These are phyloP conservation scores for Cardamine resedifolia DNA, from an alignment of 345 rosid genomes.

Conservation along the genomic window DNA sequence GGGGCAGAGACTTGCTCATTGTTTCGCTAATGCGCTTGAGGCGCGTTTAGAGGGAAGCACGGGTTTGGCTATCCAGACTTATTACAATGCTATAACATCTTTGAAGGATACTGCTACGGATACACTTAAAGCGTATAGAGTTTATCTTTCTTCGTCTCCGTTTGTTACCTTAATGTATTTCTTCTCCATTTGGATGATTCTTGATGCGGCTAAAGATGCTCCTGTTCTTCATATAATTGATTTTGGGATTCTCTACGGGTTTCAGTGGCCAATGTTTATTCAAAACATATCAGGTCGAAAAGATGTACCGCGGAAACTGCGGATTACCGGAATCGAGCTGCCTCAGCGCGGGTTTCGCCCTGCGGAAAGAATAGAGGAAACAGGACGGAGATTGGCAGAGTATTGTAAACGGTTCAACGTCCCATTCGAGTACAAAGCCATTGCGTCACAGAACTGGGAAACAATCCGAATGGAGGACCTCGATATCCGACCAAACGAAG, in stretches of 20 bases:
- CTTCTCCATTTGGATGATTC: conserved; percentile 52
- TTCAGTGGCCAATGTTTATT: conserved; percentile 84
- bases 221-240: conserved; percentile 67
- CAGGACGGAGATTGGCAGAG: conserved; percentile 60
- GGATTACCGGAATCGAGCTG: conserved; percentile 85
- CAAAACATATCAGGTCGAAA: conserved; percentile 46
- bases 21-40: conserved; percentile 79
- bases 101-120: conserved; percentile 56
- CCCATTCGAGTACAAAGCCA: conserved; percentile 66
- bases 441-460: conserved; percentile 68
- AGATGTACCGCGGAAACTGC: conserved; percentile 60
- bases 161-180: conserved; percentile 54
- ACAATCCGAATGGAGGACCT: conserved; percentile 56
- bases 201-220: conserved; percentile 47
- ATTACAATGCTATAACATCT: conserved; percentile 33
- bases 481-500: conserved; percentile 51
- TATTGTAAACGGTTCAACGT: conserved; percentile 76
- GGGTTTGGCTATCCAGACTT: conserved; percentile 37
- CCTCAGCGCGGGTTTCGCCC: conserved; percentile 77
- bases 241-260: conserved; percentile 80
- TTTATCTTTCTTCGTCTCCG: conserved; percentile 56
- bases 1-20: conserved; percentile 74
- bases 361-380: conserved; percentile 59
- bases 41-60: conserved; percentile 61
- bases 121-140: conserved; percentile 59